These are phyloP conservation scores for Pseudotsuga menziesii DNA, from an alignment of 75 land plant species.

Conservation along the genomic window DNA sequence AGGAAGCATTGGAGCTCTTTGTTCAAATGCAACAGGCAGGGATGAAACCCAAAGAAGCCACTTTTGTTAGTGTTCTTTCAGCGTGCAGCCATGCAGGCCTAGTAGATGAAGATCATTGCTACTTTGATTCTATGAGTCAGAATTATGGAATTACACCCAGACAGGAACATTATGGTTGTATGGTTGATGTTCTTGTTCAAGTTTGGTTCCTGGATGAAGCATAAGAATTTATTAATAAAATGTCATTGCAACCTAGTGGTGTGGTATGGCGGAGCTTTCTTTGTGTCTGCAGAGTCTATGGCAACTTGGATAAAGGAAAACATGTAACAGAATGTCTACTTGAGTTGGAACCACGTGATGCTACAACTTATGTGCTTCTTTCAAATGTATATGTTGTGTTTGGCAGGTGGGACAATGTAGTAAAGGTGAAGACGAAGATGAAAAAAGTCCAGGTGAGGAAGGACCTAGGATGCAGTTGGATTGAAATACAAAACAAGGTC, in stretches of 20 bases:
- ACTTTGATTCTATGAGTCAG: no score
- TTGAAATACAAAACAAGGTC: conserved; percentile 37
- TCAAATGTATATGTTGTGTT: conserved; percentile 39
- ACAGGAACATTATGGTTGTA: no score
- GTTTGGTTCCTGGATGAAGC: conserved; percentile 12
- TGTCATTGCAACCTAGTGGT: conserved; percentile 32
- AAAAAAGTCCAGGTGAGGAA: conserved; percentile 31
- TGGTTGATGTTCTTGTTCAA: background rate
- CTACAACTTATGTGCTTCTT: conserved; percentile 37
- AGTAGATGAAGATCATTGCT: no score
- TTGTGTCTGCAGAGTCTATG: conserved; percentile 29
- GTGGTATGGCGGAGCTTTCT: conserved; percentile 33
- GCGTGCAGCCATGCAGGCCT: no score
- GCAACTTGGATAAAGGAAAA: conserved; percentile 25
- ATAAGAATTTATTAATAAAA: conserved; percentile 20
- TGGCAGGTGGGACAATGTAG: conserved; percentile 41
- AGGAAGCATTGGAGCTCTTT: conserved; percentile 22
- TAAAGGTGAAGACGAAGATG: conserved; percentile 22
- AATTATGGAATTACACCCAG: no score
- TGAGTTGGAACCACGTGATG: conserved; percentile 8
- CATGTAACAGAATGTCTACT: conserved; percentile 17
- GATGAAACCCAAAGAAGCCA: conserved; percentile 20
- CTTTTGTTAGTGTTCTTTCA: background rate
- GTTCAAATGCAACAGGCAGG: conserved; percentile 23
- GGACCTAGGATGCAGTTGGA: conserved; percentile 38